phyloP scores from a whole-genome alignment of 2,329 filamentous ascomycete species.

The Neobulgaria alba region DNA sequence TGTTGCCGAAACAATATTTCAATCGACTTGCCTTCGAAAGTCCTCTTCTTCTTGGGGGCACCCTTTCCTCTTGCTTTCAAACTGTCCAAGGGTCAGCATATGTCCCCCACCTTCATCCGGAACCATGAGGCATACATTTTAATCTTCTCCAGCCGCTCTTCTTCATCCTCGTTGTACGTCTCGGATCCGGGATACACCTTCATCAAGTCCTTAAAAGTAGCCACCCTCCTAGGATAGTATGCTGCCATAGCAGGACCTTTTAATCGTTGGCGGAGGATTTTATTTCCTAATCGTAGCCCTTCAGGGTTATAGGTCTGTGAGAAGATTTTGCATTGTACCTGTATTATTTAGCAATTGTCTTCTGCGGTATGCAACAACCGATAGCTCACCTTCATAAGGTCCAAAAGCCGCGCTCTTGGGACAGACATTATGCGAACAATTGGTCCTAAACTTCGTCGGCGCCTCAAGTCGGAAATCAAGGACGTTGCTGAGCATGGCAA shows the following conservation, averaged over 20 bases:
- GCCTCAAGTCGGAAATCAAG: too few species aligned
- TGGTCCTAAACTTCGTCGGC: not conserved
- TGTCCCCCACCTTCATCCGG: not conserved
- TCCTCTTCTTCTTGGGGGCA: slow-evolving; percentile 81
- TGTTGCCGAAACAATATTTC: not conserved
- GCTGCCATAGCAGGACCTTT: slow-evolving; percentile 72
- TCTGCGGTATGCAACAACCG: not conserved
- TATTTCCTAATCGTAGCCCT: slow-evolving; percentile 75
- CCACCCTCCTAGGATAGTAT: slow-evolving; percentile 75
- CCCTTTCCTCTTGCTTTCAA: slow-evolving; percentile 77
- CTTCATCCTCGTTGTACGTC: slow-evolving; percentile 62
- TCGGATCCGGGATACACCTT: slow-evolving; percentile 38
- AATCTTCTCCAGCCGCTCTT: slow-evolving; percentile 70
- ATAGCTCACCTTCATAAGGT: slow-evolving; percentile 65
- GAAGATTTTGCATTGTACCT: slow-evolving; percentile 91
- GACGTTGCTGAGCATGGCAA: too few species aligned
- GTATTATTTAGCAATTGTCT: slow-evolving; percentile 6
- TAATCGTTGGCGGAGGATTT: slow-evolving; percentile 80
- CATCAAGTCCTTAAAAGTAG: slow-evolving; percentile 60
- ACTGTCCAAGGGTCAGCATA: slow-evolving; percentile 36
- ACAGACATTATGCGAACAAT: slow-evolving; percentile 46
- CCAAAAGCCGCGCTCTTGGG: slow-evolving; percentile 52
- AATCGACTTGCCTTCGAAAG: slow-evolving; percentile 31
- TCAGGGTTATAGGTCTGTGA: slow-evolving; percentile 85
- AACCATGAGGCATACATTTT: slow-evolving; percentile 41